These are phyloP conservation scores for Epicoccum sorghinum DNA, from an alignment of 2,329 filamentous ascomycete genomes.

Conservation along the genomic window DNA sequence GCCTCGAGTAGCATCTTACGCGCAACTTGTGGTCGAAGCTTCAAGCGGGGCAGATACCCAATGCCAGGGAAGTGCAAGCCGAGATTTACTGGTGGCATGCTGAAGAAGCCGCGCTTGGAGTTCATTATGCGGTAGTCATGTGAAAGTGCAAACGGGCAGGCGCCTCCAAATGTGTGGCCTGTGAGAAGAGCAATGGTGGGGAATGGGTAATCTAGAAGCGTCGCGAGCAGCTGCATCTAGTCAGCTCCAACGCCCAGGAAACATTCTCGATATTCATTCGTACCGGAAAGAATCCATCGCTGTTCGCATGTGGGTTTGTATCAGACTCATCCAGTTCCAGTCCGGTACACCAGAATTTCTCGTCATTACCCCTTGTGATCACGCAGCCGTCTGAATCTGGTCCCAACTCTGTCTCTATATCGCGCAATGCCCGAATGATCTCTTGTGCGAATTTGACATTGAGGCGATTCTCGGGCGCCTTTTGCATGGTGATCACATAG, in stretches of 20 bases:
- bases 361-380: constrained; percentile 59
- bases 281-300: constrained; percentile 61
- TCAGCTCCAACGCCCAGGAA: background rate
- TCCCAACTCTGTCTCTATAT: constrained; percentile 55
- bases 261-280: background rate
- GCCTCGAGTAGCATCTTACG: constrained; percentile 63
- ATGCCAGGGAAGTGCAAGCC: constrained; percentile 64
- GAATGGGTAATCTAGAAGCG: constrained; percentile 56
- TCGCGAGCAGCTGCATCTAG: constrained; percentile 48
- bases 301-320: constrained; percentile 61
- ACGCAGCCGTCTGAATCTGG: constrained; percentile 58
- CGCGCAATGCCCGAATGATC: constrained; percentile 58
- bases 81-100: constrained; percentile 59
- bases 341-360: constrained; percentile 60
- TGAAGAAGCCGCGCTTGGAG: constrained; percentile 39
- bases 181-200: constrained; percentile 57
- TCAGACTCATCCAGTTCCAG: constrained; percentile 56
- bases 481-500: constrained; percentile 62
- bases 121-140: constrained; percentile 57
- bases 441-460: constrained; percentile 59
- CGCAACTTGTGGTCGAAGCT: constrained; percentile 58
- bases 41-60: constrained; percentile 58
- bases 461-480: constrained; percentile 61
- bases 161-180: constrained; percentile 58
- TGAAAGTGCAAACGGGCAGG: constrained; percentile 54